Evolutionary conservation across 768 basidiomycete species (phyloP), one percentile per base, ranked within the genome.

Genomic region (Leccinellum rugosiceps): DNA sequence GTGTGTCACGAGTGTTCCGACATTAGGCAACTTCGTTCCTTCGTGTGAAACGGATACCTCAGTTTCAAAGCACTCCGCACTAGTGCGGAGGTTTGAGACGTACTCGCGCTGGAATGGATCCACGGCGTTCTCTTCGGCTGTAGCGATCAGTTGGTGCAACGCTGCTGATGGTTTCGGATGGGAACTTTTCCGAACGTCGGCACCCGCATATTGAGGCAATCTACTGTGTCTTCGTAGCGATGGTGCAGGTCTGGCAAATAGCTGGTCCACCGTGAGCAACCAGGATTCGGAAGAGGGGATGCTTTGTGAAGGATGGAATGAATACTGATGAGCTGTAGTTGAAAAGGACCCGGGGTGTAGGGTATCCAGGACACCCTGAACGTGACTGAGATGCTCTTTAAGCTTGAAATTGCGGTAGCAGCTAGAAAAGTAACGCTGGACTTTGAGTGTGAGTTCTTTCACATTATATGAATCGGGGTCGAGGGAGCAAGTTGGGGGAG

Each of bases 401-500:
- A 68, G 34, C 19, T 52, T 32, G 35, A 44, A 23, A 23, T 68
- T 67, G 9, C n/a, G 57, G 34, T 58, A 67, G 15, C 68, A 52
- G 43, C 51, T 57, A 9, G 41, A 23, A n/a, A 70, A 69, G 41
- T 59, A 15, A 0, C 1, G 6, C 14, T 21, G 7, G 10, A 55
- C n/a, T 0, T 49, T 25, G 23, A 55, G 43, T 5, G 30, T 43
- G 8, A 69, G 23, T 0, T 23, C 2, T 6, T 21, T 1, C 15
- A 64, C 21, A 26, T 65, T 2, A 8, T 67, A 64, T 11, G 9
- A 45, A 5, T 2, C 1, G 5, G 21, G 6, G 8, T 47, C 21
- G 26, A 62, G 59, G 8, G 55, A 55, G 32, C 30, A 32, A 1
- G 0, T 26, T n/a, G n/a, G n/a, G n/a, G n/a, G n/a, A n/a, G n/a